A percentile compares a stretch with the other conserved stretches of the same genome.
Evolutionary conservation across 2,329 filamentous ascomycete genomes (phyloP).

Genomic region (Ceratocystis destructans): DNA sequence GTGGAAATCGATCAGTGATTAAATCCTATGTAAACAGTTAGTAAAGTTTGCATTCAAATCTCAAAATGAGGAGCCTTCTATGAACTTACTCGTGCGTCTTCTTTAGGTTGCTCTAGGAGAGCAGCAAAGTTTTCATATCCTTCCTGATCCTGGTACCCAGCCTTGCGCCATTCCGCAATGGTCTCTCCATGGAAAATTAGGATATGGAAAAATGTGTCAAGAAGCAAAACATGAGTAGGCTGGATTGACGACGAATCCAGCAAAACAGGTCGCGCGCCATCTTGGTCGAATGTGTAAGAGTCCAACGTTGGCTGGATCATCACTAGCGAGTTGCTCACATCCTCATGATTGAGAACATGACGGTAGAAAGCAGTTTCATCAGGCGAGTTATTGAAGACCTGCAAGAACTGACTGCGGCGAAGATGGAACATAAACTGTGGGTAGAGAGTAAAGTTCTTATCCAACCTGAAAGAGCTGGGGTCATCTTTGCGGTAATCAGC

Average conservation of each 20-base stretch:
- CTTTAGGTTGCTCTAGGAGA: constrained; percentile 83
- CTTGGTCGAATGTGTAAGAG: constrained; percentile 92
- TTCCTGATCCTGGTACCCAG: constrained; percentile 93
- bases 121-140: constrained; percentile 92
- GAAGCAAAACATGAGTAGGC: constrained; percentile 77
- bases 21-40: constrained; percentile 52
- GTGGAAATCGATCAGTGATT: constrained; percentile 93
- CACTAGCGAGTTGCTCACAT: constrained; percentile 88
- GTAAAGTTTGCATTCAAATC: constrained; percentile 22
- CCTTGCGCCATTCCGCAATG: constrained; percentile 94
- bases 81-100: constrained; percentile 71
- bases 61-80: neutral
- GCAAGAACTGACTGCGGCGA: constrained; percentile 88
- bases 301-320: constrained; percentile 99
- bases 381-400: constrained; percentile 98
- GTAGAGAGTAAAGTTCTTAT: constrained; percentile 98
- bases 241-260: constrained; percentile 95
- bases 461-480: constrained; percentile 85
- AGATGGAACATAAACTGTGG: constrained; percentile 99
- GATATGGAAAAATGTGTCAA: constrained; percentile 99
- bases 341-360: constrained; percentile 92
- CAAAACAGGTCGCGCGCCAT: constrained; percentile 82
- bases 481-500: constrained; percentile 98
- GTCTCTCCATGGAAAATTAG: constrained; percentile 98
- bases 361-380: constrained; percentile 99